A percentile compares a stretch with the other conserved stretches of the same genome.
Evolutionary conservation across 2,329 filamentous ascomycete species (phyloP).

Genomic region (Hypoxylon rubiginosum): DNA sequence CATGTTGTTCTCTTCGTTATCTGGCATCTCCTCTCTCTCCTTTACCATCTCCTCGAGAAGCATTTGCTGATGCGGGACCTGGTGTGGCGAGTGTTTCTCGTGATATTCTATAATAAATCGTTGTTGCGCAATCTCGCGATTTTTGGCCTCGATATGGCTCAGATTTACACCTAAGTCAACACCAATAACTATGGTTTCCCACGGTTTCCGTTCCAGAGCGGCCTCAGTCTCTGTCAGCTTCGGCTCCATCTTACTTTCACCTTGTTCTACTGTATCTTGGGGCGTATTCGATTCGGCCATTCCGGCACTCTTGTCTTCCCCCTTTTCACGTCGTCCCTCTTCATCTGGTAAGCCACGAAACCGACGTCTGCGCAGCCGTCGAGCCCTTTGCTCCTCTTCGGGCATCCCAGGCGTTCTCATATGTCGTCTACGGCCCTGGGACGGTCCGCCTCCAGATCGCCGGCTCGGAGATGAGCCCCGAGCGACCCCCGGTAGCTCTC

Average conservation of each 20-base stretch:
- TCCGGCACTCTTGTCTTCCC: slow-evolving; percentile 14
- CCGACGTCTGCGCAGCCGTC: slow-evolving; percentile 37
- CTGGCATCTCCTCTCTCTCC: slow-evolving; percentile 49
- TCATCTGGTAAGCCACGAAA: slow-evolving; percentile 20
- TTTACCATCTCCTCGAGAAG: slow-evolving; percentile 45
- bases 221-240: slow-evolving; percentile 5
- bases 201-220: slow-evolving; percentile 42
- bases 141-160: slow-evolving; percentile 54
- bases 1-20: slow-evolving; percentile 53
- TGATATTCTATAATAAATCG: slow-evolving; percentile 50
- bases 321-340: slow-evolving; percentile 9
- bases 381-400: slow-evolving; percentile 41
- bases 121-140: slow-evolving; percentile 55
- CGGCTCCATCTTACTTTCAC: neutral
- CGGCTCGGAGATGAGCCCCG: slow-evolving; percentile 7
- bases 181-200: slow-evolving; percentile 54
- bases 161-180: slow-evolving; percentile 53
- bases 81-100: slow-evolving; percentile 45
- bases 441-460: neutral
- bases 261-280: slow-evolving; percentile 15
- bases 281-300: neutral
- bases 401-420: slow-evolving; percentile 41
- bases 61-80: slow-evolving; percentile 41
- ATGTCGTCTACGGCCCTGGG: slow-evolving; percentile 14
- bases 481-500: neutral